Evolutionary conservation across 2,329 filamentous ascomycete genomes (phyloP).

Genomic region (Phoma sp.): DNA sequence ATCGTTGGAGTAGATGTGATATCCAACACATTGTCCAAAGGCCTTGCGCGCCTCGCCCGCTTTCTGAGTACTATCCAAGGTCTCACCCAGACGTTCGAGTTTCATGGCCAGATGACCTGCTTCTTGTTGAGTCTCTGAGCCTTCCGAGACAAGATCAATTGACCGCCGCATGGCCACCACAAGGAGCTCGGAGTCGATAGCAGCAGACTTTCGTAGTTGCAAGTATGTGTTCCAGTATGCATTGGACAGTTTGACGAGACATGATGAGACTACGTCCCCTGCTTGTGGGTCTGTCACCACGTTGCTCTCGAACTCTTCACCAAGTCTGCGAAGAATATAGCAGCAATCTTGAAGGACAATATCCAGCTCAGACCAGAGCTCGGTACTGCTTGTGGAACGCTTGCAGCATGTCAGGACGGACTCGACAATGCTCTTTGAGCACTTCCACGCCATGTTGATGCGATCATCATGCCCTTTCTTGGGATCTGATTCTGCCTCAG

Average conservation of each 20-base stretch:
- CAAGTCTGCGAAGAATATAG: slow-evolving; percentile 35
- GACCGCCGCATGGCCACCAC: slow-evolving; percentile 67
- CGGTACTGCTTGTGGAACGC: slow-evolving; percentile 23
- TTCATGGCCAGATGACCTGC: slow-evolving; percentile 67
- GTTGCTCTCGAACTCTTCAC: slow-evolving; percentile 20
- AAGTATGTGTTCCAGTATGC: slow-evolving; percentile 71
- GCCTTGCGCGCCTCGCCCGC: slow-evolving; percentile 64
- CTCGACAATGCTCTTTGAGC: slow-evolving; percentile 44
- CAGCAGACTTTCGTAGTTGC: slow-evolving; percentile 54
- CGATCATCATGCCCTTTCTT: slow-evolving; percentile 31
- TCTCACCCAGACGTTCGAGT: slow-evolving; percentile 69
- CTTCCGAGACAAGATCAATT: slow-evolving; percentile 65
- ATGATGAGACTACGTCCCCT: slow-evolving; percentile 25
- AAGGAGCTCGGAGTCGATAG: slow-evolving; percentile 52
- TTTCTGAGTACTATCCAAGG: slow-evolving; percentile 61
- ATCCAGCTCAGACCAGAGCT: slow-evolving; percentile 43
- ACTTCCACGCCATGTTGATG: slow-evolving; percentile 32
- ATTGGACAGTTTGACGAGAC: slow-evolving; percentile 70
- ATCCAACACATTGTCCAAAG: slow-evolving; percentile 66
- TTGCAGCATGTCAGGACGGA: slow-evolving; percentile 45
- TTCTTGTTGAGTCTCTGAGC: slow-evolving; percentile 61
- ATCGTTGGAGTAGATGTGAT: slow-evolving; percentile 64
- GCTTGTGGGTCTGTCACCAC: slow-evolving; percentile 9
- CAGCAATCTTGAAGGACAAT: slow-evolving; percentile 40
- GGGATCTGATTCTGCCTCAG: slow-evolving; percentile 24